Conservation (phyloP, 768 basidiomycete species). For the Postia placenta region DNA sequence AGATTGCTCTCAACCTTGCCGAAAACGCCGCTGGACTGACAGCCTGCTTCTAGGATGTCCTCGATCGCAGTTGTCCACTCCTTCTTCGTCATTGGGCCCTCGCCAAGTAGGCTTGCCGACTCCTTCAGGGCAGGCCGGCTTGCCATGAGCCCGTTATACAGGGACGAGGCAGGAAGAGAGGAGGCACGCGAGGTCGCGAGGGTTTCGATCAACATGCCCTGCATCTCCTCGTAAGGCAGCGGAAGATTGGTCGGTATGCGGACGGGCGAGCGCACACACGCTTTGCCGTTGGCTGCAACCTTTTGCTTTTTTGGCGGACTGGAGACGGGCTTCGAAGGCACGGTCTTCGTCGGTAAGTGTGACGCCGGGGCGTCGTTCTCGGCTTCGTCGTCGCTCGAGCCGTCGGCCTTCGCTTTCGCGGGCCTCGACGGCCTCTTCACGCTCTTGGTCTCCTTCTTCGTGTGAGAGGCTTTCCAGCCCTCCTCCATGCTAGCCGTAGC, state of each 20-base stretch:
- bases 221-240: slow-evolving; percentile 36
- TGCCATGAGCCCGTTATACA: slow-evolving; percentile 47
- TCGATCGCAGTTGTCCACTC: slow-evolving; percentile 45
- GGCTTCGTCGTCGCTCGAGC: slow-evolving; percentile 4
- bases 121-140: slow-evolving; percentile 45
- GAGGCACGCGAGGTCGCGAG: slow-evolving; percentile 71
- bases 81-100: slow-evolving; percentile 7
- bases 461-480: neutral
- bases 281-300: too few species aligned
- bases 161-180: slow-evolving; percentile 47
- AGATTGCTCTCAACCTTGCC: slow-evolving; percentile 65
- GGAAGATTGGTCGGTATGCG: slow-evolving; percentile 5
- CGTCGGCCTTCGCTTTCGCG: slow-evolving; percentile 3
- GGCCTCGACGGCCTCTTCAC: slow-evolving; percentile 2
- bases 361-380: slow-evolving; percentile 4
- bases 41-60: slow-evolving; percentile 40
- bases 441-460: neutral
- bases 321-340: neutral
- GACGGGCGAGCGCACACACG: neutral
- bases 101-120: neutral
- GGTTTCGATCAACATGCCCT: slow-evolving; percentile 64
- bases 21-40: slow-evolving; percentile 53
- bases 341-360: neutral
- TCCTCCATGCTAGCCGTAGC: neutral
- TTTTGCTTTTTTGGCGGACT: neutral